Base-by-base conservation (phyloP, 257 asterid genomes). In the Forsythia suspensa region DNA sequence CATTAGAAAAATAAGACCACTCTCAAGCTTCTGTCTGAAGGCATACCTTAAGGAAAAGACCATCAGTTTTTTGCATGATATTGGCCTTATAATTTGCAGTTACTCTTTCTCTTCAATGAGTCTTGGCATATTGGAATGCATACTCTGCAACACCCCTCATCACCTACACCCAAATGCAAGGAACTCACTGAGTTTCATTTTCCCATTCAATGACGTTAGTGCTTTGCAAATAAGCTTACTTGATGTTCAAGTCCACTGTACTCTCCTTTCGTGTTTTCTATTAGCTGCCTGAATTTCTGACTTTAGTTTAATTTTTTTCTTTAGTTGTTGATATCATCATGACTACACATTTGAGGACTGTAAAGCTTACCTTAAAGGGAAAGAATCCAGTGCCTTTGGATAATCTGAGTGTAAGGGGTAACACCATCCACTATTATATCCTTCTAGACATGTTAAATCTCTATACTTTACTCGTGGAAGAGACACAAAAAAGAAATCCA, bases 41-140 rank as follows among this genome's bases (percentile, higher is more conserved):
- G 80, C 78, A 70, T 59, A 92, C 97, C 97, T 92, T 91, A 48
- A 92, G 98, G 90, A 95, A 95, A 85, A 95, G 98, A 77, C 98
- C 98, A n/a, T 95, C 97, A 70, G 98, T 92, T 87, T 92, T 95
- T 85, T 92, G 97, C 98, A 95, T 95, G 91, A 95, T 95, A 76
- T 95, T 95, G 81, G 98, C 98, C 86, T 95, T 95, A 78, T 92
- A 98, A 34, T 93, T 90, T 3, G 97, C 97, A 73, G 98, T 90
- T 59, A 93, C 98, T 87, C 96, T 89, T 76, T 92, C 81, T 61
- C 98, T 90, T 80, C 97, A 97, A 79, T 91, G 96, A 81, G 90
- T 69, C 88, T 95, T 88, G 82, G 98, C 98, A 85, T 95, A 92
- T 79, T 91, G 88, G 85, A 95, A 92, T 57, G 98, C 98, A 80